phyloP scores from a whole-genome alignment of 495 filamentous ascomycete species.

The Umbilicaria muhlenbergii region DNA sequence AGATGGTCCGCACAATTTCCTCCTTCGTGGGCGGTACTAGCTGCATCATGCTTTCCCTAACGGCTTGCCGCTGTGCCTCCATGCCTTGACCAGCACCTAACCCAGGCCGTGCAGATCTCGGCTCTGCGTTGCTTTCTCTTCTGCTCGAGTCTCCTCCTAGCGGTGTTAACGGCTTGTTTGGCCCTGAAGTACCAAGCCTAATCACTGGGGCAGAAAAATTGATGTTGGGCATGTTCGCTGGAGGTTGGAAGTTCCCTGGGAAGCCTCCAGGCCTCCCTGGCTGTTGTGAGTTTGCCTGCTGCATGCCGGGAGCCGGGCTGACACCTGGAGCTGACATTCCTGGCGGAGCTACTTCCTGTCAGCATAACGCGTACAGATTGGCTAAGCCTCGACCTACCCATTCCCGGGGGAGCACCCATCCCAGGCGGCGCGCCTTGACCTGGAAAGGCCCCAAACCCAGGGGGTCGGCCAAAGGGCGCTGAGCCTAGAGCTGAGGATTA shows the following conservation, averaged over 20 bases:
- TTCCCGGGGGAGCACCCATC: conserved; percentile 65
- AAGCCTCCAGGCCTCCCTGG: conserved; percentile 61
- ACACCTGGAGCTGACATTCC: conserved; percentile 70
- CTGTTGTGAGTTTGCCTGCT: conserved; percentile 51
- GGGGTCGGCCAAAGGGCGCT: conserved; percentile 53
- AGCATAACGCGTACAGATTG: conserved; percentile 1
- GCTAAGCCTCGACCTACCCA: conserved; percentile 45
- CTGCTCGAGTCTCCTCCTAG: conserved; percentile 20
- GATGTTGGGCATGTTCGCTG: conserved; percentile 88
- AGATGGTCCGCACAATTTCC: conserved; percentile 81
- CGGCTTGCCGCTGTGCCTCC: conserved; percentile 52
- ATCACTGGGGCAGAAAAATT: conserved; percentile 97
- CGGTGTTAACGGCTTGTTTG: conserved; percentile 46
- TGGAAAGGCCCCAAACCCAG: conserved; percentile 57
- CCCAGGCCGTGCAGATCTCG: conserved; percentile 43
- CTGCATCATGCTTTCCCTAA: conserved; percentile 61
- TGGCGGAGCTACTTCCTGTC: conserved; percentile 40
- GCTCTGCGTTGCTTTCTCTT: conserved; percentile 32
- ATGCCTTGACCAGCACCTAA: conserved; percentile 47
- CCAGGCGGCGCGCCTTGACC: conserved; percentile 41
- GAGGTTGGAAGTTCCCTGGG: conserved; percentile 75
- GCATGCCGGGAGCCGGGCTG: conserved; percentile 63
- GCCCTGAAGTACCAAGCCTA: conserved; percentile 60
- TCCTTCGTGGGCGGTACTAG: conserved; percentile 76
- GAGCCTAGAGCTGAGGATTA: conserved; percentile 19